Percentiles rank a stretch among this genome's conserved stretches.
Conservation (phyloP, 1,284 basidiomycete genomes). For the Vanrija pseudolonga region DNA sequence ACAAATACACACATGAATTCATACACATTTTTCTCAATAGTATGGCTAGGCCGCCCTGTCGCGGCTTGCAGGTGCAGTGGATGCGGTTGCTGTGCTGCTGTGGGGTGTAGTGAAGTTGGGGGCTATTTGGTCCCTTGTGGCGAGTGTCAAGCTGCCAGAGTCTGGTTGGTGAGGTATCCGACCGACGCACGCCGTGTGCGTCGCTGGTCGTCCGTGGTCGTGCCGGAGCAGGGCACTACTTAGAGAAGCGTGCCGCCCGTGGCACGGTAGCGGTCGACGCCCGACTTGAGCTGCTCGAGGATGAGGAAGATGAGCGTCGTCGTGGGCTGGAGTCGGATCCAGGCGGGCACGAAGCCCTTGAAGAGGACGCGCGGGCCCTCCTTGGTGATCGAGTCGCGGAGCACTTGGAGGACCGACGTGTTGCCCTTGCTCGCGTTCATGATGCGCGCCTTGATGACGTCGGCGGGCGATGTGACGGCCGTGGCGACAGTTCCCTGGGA, state of each 20-base stretch:
- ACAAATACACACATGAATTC: no score
- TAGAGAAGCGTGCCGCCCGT: slow-evolving; percentile 23
- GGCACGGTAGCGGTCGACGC: slow-evolving; percentile 38
- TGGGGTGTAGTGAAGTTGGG: no score
- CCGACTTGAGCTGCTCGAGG: slow-evolving; percentile 58
- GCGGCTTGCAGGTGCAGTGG: no score
- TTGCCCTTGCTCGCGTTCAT: slow-evolving; percentile 83
- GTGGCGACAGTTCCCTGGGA: slow-evolving; percentile 74
- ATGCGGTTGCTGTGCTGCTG: no score
- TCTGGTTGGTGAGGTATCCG: no score
- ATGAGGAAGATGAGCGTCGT: slow-evolving; percentile 69
- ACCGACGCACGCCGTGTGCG: no score
- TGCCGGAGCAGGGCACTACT: background rate
- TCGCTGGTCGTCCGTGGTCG: no score
- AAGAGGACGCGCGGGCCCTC: slow-evolving; percentile 90
- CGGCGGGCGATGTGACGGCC: slow-evolving; percentile 84
- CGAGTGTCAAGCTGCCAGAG: no score
- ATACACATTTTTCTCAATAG: no score
- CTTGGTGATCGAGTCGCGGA: slow-evolving; percentile 64
- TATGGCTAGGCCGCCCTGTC: no score
- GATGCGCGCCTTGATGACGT: slow-evolving; percentile 78
- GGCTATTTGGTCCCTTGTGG: no score
- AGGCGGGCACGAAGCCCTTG: slow-evolving; percentile 67
- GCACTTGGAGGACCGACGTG: slow-evolving; percentile 67
- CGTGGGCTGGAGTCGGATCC: slow-evolving; percentile 78